Evolutionary conservation across 345 rosid genomes (phyloP).

Genomic region (Aegle marmelos): DNA sequence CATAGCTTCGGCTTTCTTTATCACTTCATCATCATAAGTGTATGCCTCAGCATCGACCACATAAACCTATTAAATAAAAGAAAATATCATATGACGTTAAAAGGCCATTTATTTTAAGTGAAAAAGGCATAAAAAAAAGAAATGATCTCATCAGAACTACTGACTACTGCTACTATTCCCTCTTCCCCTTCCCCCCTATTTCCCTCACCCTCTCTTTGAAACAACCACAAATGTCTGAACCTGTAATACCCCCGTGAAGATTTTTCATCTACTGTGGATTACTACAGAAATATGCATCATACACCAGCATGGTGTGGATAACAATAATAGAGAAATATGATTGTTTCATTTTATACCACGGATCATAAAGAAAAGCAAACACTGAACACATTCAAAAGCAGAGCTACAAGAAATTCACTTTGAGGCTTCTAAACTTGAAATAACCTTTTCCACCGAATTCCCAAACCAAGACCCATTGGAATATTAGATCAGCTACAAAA

Average conservation of each 20-base stretch:
- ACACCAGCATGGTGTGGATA: background rate
- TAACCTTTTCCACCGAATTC: background rate
- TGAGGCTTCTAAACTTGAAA: background rate
- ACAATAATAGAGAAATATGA: background rate
- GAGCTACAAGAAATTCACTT: background rate
- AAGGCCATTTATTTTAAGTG: background rate
- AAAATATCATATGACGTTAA: background rate
- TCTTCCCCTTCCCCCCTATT: background rate
- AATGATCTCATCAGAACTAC: background rate
- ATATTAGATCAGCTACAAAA: background rate
- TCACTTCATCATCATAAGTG: slow-evolving; percentile 88
- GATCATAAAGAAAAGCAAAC: background rate
- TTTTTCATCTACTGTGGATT: background rate
- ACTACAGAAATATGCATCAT: background rate
- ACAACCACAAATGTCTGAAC: background rate
- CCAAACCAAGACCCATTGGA: background rate
- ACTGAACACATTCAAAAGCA: background rate
- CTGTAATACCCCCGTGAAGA: background rate
- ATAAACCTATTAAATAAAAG: slow-evolving; percentile 41
- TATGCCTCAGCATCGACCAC: slow-evolving; percentile 90
- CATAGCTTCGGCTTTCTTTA: slow-evolving; percentile 88
- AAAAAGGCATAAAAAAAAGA: background rate
- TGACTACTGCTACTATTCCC: background rate
- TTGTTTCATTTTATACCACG: background rate
- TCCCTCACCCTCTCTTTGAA: background rate